Conservation (phyloP, 2,329 filamentous ascomycete genomes). For the Cladorrhinum sp. region DNA sequence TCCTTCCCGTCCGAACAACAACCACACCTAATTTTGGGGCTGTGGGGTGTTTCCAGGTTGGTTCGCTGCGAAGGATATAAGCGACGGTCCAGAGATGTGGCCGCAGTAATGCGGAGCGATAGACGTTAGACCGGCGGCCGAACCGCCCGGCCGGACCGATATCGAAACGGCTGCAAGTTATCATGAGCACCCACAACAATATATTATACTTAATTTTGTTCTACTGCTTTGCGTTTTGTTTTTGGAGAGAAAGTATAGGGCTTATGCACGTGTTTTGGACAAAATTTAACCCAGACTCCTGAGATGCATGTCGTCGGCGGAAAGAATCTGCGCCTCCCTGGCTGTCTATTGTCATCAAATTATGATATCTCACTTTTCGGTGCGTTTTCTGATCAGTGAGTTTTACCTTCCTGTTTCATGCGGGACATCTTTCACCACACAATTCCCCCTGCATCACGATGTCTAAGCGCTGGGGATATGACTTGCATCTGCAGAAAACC, state of each 20-base stretch:
- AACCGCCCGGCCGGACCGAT: neutral
- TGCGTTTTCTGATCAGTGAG: too few species aligned
- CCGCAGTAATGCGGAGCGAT: neutral
- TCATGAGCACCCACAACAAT: neutral
- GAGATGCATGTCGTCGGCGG: neutral
- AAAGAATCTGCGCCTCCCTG: neutral
- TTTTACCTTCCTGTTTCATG: too few species aligned
- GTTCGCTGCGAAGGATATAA: neutral
- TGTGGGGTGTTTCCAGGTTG: neutral
- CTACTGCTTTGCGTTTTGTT: neutral
- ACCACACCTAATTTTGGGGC: neutral
- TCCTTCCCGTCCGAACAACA: neutral
- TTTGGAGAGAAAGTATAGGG: neutral
- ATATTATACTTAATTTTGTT: neutral
- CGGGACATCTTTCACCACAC: too few species aligned
- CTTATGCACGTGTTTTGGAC: too few species aligned
- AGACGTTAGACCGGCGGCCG: neutral
- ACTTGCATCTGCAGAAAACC: neutral
- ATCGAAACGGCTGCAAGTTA: neutral
- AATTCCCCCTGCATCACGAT: too few species aligned
- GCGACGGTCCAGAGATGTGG: neutral
- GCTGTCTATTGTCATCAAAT: neutral
- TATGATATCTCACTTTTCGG: neutral
- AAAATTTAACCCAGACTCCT: neutral
- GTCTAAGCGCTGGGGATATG: neutral